phyloP scores from a whole-genome alignment of 495 filamentous ascomycete species.

The Penicillium psychrofluorescens region DNA sequence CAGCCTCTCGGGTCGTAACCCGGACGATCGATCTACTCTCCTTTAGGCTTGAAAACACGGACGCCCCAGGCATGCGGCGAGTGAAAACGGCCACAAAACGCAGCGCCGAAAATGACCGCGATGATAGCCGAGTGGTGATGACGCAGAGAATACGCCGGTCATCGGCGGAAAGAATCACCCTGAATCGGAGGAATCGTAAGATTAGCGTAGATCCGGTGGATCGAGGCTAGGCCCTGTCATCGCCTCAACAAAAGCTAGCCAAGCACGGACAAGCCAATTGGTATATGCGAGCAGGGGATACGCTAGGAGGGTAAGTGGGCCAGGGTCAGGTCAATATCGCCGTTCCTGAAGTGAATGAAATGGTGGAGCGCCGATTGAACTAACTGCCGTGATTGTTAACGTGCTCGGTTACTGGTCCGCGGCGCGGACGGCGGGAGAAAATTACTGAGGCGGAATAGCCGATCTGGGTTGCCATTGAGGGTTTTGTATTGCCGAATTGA shows the following conservation, averaged over 20 bases:
- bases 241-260: slow-evolving; percentile 6
- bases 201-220: too few relatives aligned
- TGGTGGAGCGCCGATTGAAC: slow-evolving; percentile 3
- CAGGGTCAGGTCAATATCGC: neutral
- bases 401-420: slow-evolving; percentile 4
- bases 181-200: neutral
- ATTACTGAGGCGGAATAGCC: slow-evolving; percentile 14
- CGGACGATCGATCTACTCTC: too few relatives aligned
- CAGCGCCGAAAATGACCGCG: too few relatives aligned
- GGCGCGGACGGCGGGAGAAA: slow-evolving; percentile 3
- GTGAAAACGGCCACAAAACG: too few relatives aligned
- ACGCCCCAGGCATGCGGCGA: too few relatives aligned
- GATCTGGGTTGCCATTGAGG: neutral
- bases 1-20: too few relatives aligned
- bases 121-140: neutral
- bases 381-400: neutral
- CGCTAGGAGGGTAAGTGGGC: neutral
- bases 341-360: neutral
- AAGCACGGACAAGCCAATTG: neutral
- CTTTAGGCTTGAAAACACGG: too few relatives aligned
- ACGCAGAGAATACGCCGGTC: slow-evolving; percentile 9
- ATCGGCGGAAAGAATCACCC: slow-evolving; percentile 6
- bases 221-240: neutral
- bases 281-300: neutral
- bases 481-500: too few relatives aligned